phyloP scores from a whole-genome alignment of 2,329 filamentous ascomycete species.

The Paracoccidioides lutzii region DNA sequence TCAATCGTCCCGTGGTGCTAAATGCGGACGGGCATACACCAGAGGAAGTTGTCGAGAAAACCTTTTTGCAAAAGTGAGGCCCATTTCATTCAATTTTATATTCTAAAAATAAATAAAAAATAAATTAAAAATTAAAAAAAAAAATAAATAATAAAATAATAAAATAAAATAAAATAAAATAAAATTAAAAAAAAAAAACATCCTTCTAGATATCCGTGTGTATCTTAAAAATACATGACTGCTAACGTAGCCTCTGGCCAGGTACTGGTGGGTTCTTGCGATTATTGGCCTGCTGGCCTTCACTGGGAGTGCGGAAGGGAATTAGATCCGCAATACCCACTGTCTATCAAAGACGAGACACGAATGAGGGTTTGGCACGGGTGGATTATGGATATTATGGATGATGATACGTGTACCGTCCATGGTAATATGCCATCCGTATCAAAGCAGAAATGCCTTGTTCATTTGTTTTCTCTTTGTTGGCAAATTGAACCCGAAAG shows the following conservation, averaged over 20 bases:
- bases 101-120: no score
- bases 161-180: no score
- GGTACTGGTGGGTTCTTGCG: constrained; percentile 38
- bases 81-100: constrained; percentile 1
- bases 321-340: constrained; percentile 6
- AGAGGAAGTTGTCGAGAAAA: constrained; percentile 31
- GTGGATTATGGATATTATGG: neutral
- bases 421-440: no score
- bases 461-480: no score
- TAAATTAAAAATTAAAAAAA: no score
- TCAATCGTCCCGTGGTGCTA: constrained; percentile 29
- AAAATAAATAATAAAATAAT: no score
- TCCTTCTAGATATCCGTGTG: neutral
- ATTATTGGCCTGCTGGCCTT: constrained; percentile 30
- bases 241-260: constrained; percentile 7
- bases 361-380: no score
- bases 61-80: constrained; percentile 27
- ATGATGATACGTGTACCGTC: no score
- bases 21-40: constrained; percentile 25
- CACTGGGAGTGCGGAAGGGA: constrained; percentile 27
- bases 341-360: neutral
- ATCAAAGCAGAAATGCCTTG: no score
- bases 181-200: no score
- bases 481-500: no score
- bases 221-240: no score